phyloP scores from a whole-genome alignment of 108 stramenopile genomes.

The Cyclotella atomus region DNA sequence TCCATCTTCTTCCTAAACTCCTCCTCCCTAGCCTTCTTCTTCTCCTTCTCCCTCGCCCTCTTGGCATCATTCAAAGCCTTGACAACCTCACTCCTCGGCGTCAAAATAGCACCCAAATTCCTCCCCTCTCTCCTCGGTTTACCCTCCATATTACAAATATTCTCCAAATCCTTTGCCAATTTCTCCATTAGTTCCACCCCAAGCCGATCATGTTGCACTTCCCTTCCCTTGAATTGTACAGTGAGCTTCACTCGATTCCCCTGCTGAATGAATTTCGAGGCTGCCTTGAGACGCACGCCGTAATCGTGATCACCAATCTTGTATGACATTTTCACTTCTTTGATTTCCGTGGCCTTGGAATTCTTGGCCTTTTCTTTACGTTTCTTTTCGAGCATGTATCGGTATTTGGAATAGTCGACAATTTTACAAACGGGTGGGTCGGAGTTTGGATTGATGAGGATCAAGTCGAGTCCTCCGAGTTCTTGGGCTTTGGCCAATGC shows the following conservation, averaged over 20 bases:
- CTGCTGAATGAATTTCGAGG: constrained; percentile 83
- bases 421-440: constrained; percentile 96
- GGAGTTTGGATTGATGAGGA: constrained; percentile 87
- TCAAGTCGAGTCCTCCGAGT: constrained; percentile 85
- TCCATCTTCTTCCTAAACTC: constrained; percentile 39
- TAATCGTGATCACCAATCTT: constrained; percentile 97
- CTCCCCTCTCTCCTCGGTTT: constrained; percentile 77
- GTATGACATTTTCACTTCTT: constrained; percentile 97
- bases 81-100: constrained; percentile 75
- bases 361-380: constrained; percentile 95
- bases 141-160: constrained; percentile 68
- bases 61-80: constrained; percentile 80
- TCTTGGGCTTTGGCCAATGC: constrained; percentile 90
- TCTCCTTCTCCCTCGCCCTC: constrained; percentile 67
- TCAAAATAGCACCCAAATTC: constrained; percentile 70
- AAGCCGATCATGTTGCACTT: constrained; percentile 80
- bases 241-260: constrained; percentile 89
- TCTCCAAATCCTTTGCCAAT: constrained; percentile 69
- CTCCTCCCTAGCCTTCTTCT: constrained; percentile 70
- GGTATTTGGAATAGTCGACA: constrained; percentile 94
- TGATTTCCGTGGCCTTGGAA: constrained; percentile 91
- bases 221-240: constrained; percentile 84
- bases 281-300: constrained; percentile 85
- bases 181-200: constrained; percentile 74
- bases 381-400: constrained; percentile 92